A percentile compares a stretch with the other conserved stretches of the same genome.
Conservation (phyloP, 1,284 basidiomycete species). For the Amylostereum chailletii region DNA sequence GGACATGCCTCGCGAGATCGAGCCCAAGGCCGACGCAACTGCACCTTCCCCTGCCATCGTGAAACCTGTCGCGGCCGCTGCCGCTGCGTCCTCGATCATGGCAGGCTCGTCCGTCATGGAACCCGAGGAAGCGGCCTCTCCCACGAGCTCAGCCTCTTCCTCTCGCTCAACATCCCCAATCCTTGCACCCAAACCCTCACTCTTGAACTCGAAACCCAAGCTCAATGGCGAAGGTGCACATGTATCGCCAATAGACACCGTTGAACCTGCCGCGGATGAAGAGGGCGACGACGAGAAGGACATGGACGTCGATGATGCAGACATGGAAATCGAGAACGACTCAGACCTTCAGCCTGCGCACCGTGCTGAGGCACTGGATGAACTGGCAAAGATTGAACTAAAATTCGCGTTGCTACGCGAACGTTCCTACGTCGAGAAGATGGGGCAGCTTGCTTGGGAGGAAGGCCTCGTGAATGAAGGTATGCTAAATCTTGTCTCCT, state of each 20-base stretch:
- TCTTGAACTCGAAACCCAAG: slow-evolving; percentile 5
- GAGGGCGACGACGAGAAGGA: slow-evolving; percentile 18
- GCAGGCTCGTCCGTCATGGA: slow-evolving; percentile 35
- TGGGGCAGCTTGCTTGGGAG: slow-evolving; percentile 73
- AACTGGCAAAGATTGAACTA: slow-evolving; percentile 68
- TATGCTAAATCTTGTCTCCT: slow-evolving; percentile 22
- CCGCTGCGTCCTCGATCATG: slow-evolving; percentile 42
- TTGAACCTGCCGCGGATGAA: slow-evolving; percentile 13
- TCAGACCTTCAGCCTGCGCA: slow-evolving; percentile 66
- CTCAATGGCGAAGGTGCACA: slow-evolving; percentile 9
- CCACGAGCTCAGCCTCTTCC: slow-evolving; percentile 24
- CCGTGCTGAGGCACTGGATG: slow-evolving; percentile 71
- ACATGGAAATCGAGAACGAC: slow-evolving; percentile 36
- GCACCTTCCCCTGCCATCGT: slow-evolving; percentile 28
- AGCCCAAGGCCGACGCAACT: slow-evolving; percentile 26
- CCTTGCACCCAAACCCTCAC: slow-evolving; percentile 15
- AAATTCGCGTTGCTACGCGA: slow-evolving; percentile 71
- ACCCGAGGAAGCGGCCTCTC: slow-evolving; percentile 22
- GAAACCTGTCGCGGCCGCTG: slow-evolving; percentile 31
- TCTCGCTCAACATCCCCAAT: slow-evolving; percentile 34
- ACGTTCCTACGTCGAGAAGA: slow-evolving; percentile 72
- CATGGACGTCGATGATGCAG: slow-evolving; percentile 11
- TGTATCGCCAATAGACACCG: slow-evolving; percentile 13
- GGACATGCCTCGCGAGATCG: slow-evolving; percentile 2
- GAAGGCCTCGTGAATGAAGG: slow-evolving; percentile 60